Base-by-base conservation (phyloP, 2,329 filamentous ascomycete genomes). In the Cordyceps fumosorosea region DNA sequence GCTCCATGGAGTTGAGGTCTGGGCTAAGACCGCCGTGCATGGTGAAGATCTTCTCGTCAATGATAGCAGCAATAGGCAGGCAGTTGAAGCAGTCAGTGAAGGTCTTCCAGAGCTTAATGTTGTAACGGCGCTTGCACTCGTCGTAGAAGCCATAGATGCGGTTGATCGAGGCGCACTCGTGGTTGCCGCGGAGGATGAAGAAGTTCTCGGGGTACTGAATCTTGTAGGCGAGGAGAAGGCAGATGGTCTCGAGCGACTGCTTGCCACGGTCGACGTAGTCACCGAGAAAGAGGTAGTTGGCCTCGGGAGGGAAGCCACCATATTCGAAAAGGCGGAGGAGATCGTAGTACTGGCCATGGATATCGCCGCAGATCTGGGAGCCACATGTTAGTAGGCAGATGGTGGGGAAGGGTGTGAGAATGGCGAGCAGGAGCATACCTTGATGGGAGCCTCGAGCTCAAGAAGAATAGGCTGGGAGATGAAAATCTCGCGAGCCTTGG, bases 181-280 rank as follows among this genome's bases (percentile, higher is more conserved):
- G 95, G 83, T 99, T 99, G 66, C 95, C 95, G 69, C 95, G 91
- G 64, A 99, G 86, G 68, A 99, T 90, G 83, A 99, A 99, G 81
- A 99, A 98, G 82, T 99, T 99, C 80, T 99, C 95, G 55, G 95
- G 95, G 76, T 96, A 98, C 82, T 98, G 98, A 85, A 99, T 96
- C 86, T 99, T 99, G 86, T 98, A 99, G 66, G 92, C 92, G 57
- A 99, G 85, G 62, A 99, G 84, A 66, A 99, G 83, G 81, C 92
- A 96, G 78, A 99, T 98, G 68, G 95, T 98, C 83, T 99, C 95
- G 60, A 99, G 88, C 44, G 93, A 97, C 80, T 99, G 95, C 84
- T 99, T 98, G 81, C 95, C 95, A 81, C 95, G 89, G 77, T 99
- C 95, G 71, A 99, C 95, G 73, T 99, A 99, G 76, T 99, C 95